Conservation (phyloP, 1,284 basidiomycete species). For the Trametes sp. region DNA sequence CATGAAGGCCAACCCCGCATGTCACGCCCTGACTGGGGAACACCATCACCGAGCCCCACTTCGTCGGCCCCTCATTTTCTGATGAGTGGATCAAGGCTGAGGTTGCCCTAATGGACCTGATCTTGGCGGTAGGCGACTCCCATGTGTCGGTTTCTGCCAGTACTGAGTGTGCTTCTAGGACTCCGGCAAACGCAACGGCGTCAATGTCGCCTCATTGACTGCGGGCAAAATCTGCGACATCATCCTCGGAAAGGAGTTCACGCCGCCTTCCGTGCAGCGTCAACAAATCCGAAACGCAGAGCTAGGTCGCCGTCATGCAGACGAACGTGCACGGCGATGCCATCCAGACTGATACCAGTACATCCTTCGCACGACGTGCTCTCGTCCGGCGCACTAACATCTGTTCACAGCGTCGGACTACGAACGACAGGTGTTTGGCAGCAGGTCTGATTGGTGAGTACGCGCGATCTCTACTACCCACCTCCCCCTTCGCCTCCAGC, state of each 20-base stretch:
- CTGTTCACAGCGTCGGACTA: constrained; percentile 84
- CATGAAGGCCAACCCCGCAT: constrained; percentile 99
- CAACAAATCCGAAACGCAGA: constrained; percentile 97
- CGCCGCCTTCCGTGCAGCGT: constrained; percentile 90
- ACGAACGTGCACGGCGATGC: constrained; percentile 98
- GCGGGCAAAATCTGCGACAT: constrained; percentile 96
- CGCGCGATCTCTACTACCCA: constrained; percentile 97
- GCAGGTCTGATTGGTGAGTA: constrained; percentile 99
- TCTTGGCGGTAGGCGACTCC: constrained; percentile 73
- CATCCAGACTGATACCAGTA: constrained; percentile 94
- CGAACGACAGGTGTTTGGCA: constrained; percentile 96
- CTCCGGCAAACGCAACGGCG: constrained; percentile 98
- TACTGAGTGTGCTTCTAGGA: constrained; percentile 57
- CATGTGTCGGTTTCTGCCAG: constrained; percentile 15
- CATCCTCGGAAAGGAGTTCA: constrained; percentile 97
- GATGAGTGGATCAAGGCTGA: constrained; percentile 99
- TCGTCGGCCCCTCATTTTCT: constrained; percentile 95
- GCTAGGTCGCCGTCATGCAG: constrained; percentile 96
- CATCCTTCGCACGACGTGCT: constrained; percentile 40
- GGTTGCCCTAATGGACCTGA: constrained; percentile 95
- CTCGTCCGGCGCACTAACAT: constrained; percentile 20
- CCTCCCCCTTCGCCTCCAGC: constrained; percentile 95
- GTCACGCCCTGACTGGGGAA: constrained; percentile 95
- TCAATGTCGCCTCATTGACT: constrained; percentile 97
- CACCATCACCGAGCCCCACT: constrained; percentile 97